A percentile compares a stretch with the other conserved stretches of the same genome.
phyloP scores from a whole-genome alignment of 257 asterid genomes.

The Paraleonurus japonicus region DNA sequence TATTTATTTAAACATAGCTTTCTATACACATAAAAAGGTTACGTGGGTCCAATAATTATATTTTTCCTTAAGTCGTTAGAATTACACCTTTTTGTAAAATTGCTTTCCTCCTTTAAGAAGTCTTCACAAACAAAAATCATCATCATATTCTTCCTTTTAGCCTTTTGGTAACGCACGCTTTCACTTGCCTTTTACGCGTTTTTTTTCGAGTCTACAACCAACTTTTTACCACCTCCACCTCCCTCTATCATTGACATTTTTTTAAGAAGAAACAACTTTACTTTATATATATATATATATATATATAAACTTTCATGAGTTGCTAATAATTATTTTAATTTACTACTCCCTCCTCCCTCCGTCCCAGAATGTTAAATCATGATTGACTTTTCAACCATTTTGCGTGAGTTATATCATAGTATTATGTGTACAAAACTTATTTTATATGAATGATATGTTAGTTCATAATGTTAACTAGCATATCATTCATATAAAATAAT shows the following conservation, averaged over 20 bases:
- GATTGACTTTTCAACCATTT: no score
- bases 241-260: slow-evolving; percentile 12
- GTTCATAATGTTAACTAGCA: no score
- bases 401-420: no score
- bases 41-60: slow-evolving; percentile 23
- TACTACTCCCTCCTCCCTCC: no score
- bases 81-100: slow-evolving; percentile 33
- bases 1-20: slow-evolving; percentile 17
- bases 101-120: slow-evolving; percentile 35
- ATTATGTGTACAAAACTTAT: no score
- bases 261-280: no score
- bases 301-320: not conserved
- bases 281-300: no score
- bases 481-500: no score
- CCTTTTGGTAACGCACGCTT: slow-evolving; percentile 87
- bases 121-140: slow-evolving; percentile 50
- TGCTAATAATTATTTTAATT: slow-evolving; percentile 1
- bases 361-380: no score
- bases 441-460: no score
- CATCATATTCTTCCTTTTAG: slow-evolving; percentile 43
- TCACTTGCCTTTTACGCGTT: slow-evolving; percentile 85
- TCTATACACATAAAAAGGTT: slow-evolving; percentile 14
- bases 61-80: slow-evolving; percentile 20
- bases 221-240: slow-evolving; percentile 32
- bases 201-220: slow-evolving; percentile 47